Conservation (phyloP, 306 rosid genomes). For the Glycine soja region DNA sequence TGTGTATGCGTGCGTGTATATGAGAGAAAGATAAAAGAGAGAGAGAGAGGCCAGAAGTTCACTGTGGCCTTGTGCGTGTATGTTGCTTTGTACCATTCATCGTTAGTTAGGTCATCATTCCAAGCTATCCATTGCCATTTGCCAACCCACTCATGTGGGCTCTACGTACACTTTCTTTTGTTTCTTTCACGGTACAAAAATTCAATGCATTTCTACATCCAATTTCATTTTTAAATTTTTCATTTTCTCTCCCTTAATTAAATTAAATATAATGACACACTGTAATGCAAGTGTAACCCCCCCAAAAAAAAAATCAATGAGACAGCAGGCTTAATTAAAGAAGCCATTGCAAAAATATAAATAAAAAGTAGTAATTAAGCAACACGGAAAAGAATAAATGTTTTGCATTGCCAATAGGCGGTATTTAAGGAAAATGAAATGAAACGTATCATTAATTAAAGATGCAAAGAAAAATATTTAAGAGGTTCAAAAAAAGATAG, state of each 20-base stretch:
- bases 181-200: constrained; percentile 30
- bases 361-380: neutral
- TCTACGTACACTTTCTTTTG: constrained; percentile 49
- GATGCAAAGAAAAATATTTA: constrained; percentile 5
- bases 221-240: neutral
- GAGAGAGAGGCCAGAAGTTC: neutral
- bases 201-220: constrained; percentile 39
- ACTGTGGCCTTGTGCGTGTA: constrained; percentile 27
- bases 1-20: constrained; percentile 31
- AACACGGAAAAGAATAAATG: constrained; percentile 41
- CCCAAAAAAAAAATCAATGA: neutral
- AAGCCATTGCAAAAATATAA: neutral
- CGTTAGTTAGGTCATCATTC: constrained; percentile 64
- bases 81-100: constrained; percentile 24
- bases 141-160: constrained; percentile 57
- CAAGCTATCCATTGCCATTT: constrained; percentile 45
- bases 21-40: neutral
- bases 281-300: neutral
- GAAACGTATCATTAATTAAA: constrained; percentile 22
- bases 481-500: constrained; percentile 1
- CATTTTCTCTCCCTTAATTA: neutral
- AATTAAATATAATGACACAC: neutral
- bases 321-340: constrained; percentile 13
- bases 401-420: neutral
- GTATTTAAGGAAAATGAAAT: constrained; percentile 23